Conservation (phyloP, 768 basidiomycete genomes). For the Leccinum longicurvipes region DNA sequence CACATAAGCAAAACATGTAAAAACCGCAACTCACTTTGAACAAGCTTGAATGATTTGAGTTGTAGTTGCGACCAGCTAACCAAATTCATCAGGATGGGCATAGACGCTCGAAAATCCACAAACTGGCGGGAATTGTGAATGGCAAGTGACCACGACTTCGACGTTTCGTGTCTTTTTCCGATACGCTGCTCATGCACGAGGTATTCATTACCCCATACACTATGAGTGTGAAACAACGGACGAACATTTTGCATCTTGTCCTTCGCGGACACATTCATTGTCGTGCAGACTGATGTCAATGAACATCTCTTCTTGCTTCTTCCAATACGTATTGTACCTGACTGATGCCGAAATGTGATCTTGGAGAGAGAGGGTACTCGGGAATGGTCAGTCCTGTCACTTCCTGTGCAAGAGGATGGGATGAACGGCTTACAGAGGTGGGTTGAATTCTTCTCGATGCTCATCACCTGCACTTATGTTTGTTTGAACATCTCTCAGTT, state of each 20-base stretch:
- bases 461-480: not conserved
- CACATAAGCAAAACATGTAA: not conserved
- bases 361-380: not conserved
- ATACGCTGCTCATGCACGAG: slow-evolving; percentile 5
- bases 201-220: slow-evolving; percentile 4
- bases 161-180: slow-evolving; percentile 7
- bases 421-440: slow-evolving; percentile 6
- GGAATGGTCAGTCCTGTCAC: not conserved
- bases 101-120: not conserved
- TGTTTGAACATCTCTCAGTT: not conserved
- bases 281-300: slow-evolving; percentile 5
- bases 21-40: not conserved
- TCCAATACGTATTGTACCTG: not conserved
- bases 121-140: not conserved
- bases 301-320: not conserved
- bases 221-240: not conserved
- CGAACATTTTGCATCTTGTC: slow-evolving; percentile 4
- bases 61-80: slow-evolving; percentile 8
- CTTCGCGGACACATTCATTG: not conserved
- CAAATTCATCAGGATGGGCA: not conserved
- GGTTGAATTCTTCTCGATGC: not conserved
- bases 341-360: not conserved
- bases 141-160: slow-evolving; percentile 5
- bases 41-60: not conserved
- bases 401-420: not conserved